Conservation (phyloP, 208 protist genomes). For the Crithidia bombi region DNA sequence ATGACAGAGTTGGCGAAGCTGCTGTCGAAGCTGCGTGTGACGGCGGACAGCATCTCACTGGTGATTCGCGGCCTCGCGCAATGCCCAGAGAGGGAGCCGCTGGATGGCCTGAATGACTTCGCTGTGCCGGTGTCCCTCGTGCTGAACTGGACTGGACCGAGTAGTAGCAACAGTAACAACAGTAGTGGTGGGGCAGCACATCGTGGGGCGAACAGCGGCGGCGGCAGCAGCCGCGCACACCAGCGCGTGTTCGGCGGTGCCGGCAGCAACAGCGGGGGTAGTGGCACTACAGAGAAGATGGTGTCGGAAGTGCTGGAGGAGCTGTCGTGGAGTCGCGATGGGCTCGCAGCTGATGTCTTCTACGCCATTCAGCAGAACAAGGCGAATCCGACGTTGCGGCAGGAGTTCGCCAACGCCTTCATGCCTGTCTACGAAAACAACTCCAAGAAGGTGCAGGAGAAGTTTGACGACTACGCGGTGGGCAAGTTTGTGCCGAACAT, state of each 20-base stretch:
- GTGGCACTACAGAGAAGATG: slow-evolving; percentile 46
- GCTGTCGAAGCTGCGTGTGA: slow-evolving; percentile 59
- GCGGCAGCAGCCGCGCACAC: slow-evolving; percentile 9
- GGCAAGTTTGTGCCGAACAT: slow-evolving; percentile 89
- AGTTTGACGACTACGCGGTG: slow-evolving; percentile 73
- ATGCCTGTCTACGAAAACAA: slow-evolving; percentile 72
- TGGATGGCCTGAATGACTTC: slow-evolving; percentile 62
- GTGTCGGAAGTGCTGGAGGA: slow-evolving; percentile 78
- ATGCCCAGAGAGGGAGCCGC: slow-evolving; percentile 66
- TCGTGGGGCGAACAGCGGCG: slow-evolving; percentile 25
- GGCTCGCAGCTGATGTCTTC: slow-evolving; percentile 75
- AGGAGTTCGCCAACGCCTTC: slow-evolving; percentile 84
- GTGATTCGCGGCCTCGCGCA: slow-evolving; percentile 72
- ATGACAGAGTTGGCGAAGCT: slow-evolving; percentile 61
- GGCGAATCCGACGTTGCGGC: slow-evolving; percentile 57
- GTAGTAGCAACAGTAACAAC: slow-evolving; percentile 13
- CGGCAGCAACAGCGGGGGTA: slow-evolving; percentile 3
- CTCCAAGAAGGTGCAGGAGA: slow-evolving; percentile 46
- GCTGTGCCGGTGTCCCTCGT: slow-evolving; percentile 75
- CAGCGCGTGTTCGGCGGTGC: slow-evolving; percentile 21
- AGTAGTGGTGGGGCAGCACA: slow-evolving; percentile 4
- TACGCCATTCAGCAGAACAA: slow-evolving; percentile 79
- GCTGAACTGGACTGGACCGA: slow-evolving; percentile 70
- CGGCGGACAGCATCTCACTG: slow-evolving; percentile 65
- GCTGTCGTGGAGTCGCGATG: slow-evolving; percentile 71